phyloP scores from a whole-genome alignment of 768 basidiomycete genomes.

The Boletales sp. region DNA sequence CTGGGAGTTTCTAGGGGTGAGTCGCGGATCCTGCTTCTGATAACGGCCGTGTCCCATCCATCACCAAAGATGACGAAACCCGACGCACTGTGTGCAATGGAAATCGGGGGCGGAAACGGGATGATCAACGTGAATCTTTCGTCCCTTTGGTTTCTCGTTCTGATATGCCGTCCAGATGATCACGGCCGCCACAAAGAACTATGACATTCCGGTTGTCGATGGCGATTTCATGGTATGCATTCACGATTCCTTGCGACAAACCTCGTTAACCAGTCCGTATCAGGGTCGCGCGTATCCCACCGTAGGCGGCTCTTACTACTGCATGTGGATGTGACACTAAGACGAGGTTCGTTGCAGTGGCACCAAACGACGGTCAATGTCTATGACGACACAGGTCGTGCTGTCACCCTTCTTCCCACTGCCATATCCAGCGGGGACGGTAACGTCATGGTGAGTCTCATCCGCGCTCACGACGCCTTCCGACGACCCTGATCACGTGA shows the following conservation, averaged over 20 bases:
- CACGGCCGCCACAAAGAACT: conserved; percentile 32
- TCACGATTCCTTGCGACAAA: background rate
- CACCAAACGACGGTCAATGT: conserved; percentile 32
- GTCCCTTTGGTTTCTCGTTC: background rate
- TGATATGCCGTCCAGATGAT: conserved; percentile 30
- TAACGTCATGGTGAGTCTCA: conserved; percentile 29
- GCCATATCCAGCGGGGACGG: conserved; percentile 38
- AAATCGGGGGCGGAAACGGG: conserved; percentile 46
- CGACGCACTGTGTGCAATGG: conserved; percentile 33
- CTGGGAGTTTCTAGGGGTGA: conserved; percentile 27
- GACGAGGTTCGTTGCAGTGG: conserved; percentile 14
- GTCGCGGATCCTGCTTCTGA: background rate
- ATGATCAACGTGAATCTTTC: conserved; percentile 36
- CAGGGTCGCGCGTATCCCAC: conserved; percentile 38
- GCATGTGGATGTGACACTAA: background rate
- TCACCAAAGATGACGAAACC: conserved; percentile 28
- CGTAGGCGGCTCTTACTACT: conserved; percentile 15
- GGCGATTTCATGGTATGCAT: conserved; percentile 41
- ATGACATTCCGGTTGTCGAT: conserved; percentile 39
- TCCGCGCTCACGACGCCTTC: background rate
- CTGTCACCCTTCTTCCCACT: conserved; percentile 28
- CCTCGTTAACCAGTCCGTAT: conserved; percentile 3
- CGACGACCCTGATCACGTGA: conserved; percentile 14
- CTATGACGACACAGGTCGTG: conserved; percentile 25
- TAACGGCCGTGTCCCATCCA: conserved; percentile 2